A percentile compares a stretch with the other conserved stretches of the same genome.
phyloP scores from a whole-genome alignment of 345 rosid genomes.

The Excoecaria agallocha region DNA sequence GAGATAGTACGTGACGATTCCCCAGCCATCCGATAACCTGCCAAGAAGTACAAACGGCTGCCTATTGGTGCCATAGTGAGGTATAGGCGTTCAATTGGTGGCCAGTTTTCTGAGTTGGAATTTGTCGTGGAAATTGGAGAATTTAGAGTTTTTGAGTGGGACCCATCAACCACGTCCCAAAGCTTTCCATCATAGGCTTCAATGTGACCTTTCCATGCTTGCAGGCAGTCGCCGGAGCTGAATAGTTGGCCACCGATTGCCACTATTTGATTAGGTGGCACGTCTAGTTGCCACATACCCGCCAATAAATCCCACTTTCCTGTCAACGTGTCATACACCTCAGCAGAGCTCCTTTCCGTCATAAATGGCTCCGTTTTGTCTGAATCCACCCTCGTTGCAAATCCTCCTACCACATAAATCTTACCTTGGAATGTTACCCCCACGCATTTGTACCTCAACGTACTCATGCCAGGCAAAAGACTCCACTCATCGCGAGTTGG shows the following conservation, averaged over 20 bases:
- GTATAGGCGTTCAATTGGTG: slow-evolving; percentile 29
- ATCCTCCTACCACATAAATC: slow-evolving; percentile 50
- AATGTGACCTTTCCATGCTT: slow-evolving; percentile 59
- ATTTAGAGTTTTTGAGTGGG: slow-evolving; percentile 26
- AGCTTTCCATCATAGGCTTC: slow-evolving; percentile 42
- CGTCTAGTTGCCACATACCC: slow-evolving; percentile 60
- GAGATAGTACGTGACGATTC: slow-evolving; percentile 30
- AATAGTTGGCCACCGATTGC: slow-evolving; percentile 33
- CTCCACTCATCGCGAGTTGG: slow-evolving; percentile 36
- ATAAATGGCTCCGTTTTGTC: slow-evolving; percentile 29
- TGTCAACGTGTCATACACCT: slow-evolving; percentile 33
- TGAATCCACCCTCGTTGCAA: slow-evolving; percentile 30
- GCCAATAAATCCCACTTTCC: slow-evolving; percentile 46
- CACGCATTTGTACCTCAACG: slow-evolving; percentile 45
- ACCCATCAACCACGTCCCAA: slow-evolving; percentile 51
- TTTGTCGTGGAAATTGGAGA: slow-evolving; percentile 20
- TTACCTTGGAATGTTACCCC: slow-evolving; percentile 53
- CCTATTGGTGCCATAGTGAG: slow-evolving; percentile 54
- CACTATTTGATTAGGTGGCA: slow-evolving; percentile 59
- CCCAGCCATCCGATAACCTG: slow-evolving; percentile 36
- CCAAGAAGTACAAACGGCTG: slow-evolving; percentile 40
- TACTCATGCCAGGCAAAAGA: slow-evolving; percentile 36
- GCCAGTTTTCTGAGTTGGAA: slow-evolving; percentile 11
- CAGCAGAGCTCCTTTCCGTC: slow-evolving; percentile 53
- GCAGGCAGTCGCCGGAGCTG: slow-evolving; percentile 62